Evolutionary conservation across 257 asterid genomes (phyloP).

Genomic region (Handroanthus guayacan): DNA sequence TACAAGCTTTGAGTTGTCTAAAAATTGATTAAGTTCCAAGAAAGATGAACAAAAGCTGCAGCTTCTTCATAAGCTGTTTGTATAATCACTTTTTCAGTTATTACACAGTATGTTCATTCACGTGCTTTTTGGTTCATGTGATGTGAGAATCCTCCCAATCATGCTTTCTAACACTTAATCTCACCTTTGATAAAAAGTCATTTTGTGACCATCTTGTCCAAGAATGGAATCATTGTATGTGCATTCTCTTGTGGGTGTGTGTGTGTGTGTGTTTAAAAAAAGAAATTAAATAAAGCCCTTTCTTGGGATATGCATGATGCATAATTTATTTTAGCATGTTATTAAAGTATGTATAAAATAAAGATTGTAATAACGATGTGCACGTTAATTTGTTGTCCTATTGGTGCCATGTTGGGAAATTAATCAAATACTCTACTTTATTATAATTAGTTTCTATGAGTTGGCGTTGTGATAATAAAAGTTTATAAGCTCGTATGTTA

Average conservation of each 20-base stretch:
- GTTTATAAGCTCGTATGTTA: background rate
- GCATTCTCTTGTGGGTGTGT: background rate
- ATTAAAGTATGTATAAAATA: no score
- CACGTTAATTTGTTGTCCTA: background rate
- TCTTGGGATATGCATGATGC: background rate
- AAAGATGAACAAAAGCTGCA: conserved; percentile 33
- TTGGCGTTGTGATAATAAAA: background rate
- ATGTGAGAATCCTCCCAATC: conserved; percentile 27
- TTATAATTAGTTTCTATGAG: background rate
- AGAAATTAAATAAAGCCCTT: background rate
- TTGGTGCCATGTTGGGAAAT: background rate
- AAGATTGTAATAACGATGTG: background rate
- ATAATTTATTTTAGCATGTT: background rate
- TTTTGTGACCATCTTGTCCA: conserved; percentile 29
- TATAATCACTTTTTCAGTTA: conserved; percentile 27
- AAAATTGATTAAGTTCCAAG: conserved; percentile 29
- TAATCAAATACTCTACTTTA: background rate
- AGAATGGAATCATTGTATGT: conserved; percentile 37
- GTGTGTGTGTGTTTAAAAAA: background rate
- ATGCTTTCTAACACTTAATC: conserved; percentile 27
- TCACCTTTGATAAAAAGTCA: conserved; percentile 33
- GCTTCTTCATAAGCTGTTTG: background rate
- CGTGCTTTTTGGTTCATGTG: conserved; percentile 32
- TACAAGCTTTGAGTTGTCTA: background rate
- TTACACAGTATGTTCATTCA: conserved; percentile 23